Percentiles rank a stretch among this genome's conserved stretches.
Conservation (phyloP, 2,329 filamentous ascomycete species). For the Fusarium acutatum region DNA sequence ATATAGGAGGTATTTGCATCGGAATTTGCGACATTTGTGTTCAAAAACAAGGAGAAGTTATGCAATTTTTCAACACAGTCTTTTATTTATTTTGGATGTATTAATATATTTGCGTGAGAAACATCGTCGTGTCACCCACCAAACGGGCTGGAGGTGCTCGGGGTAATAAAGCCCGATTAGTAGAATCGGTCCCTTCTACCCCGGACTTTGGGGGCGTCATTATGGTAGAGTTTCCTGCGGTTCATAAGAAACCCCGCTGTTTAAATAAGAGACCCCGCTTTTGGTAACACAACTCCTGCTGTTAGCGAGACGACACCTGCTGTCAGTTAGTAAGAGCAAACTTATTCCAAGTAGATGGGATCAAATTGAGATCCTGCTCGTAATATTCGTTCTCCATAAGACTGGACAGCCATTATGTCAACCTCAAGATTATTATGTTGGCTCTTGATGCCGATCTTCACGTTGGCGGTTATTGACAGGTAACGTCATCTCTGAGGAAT, state of each 20-base stretch:
- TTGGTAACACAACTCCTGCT: neutral
- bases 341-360: no score
- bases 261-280: neutral
- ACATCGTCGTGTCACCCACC: neutral
- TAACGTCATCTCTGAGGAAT: neutral
- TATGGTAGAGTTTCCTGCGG: neutral
- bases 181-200: neutral
- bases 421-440: neutral
- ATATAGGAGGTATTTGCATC: neutral
- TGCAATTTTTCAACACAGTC: accelerated
- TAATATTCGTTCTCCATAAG: no score
- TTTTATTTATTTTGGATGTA: neutral
- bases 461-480: slow-evolving; percentile 5
- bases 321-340: neutral
- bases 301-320: neutral
- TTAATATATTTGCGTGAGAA: no score
- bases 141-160: neutral
- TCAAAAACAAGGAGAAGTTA: accelerated
- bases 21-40: neutral
- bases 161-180: neutral
- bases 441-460: neutral
- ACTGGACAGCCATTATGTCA: neutral
- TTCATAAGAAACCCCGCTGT: neutral
- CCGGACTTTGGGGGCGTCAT: neutral
- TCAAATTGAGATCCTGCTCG: no score